phyloP scores from a whole-genome alignment of 257 asterid species.

The Solanum boliviense region DNA sequence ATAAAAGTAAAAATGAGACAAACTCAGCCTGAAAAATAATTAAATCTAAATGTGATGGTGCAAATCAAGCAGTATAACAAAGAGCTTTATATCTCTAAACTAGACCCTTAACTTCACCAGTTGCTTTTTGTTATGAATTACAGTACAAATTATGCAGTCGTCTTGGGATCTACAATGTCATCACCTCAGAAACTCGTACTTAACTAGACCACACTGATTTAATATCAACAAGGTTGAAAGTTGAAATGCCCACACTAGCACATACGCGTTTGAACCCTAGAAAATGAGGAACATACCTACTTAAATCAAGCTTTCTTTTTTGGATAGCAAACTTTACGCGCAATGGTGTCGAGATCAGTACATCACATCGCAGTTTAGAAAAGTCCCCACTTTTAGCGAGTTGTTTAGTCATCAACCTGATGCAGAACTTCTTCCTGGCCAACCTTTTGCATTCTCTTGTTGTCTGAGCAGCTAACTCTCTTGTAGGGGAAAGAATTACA shows the following conservation, averaged over 20 bases:
- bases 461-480: slow-evolving; percentile 97
- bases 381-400: slow-evolving; percentile 73
- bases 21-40: neutral
- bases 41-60: neutral
- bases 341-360: slow-evolving; percentile 83
- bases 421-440: slow-evolving; percentile 63
- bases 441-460: slow-evolving; percentile 87
- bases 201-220: neutral
- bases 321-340: slow-evolving; percentile 61
- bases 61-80: neutral
- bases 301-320: slow-evolving; percentile 80
- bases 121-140: neutral
- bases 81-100: neutral
- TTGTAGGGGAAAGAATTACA: slow-evolving; percentile 85
- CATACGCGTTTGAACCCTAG: neutral
- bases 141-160: neutral
- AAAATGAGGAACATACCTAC: slow-evolving; percentile 49
- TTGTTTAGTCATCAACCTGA: slow-evolving; percentile 86
- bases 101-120: neutral
- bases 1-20: neutral
- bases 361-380: slow-evolving; percentile 74
- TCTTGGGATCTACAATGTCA: neutral
- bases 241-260: neutral
- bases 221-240: neutral
- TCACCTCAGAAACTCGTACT: neutral